Evolutionary conservation across 495 filamentous ascomycete genomes (phyloP).

Genomic region (Tetracladium setigerum): DNA sequence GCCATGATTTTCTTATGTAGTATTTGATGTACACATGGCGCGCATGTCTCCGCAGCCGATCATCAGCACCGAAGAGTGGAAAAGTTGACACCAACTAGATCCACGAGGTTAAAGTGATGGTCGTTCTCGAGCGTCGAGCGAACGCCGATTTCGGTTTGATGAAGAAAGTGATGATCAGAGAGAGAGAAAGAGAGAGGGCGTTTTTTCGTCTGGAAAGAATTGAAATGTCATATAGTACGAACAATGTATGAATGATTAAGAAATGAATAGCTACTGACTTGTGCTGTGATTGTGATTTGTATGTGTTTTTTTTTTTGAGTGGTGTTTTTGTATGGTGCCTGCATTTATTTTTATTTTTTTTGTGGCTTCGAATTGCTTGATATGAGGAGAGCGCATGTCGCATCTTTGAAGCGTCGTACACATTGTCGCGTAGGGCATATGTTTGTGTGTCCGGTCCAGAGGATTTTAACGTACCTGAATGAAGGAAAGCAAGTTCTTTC

Average conservation of each 20-base stretch:
- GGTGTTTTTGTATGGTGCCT: too few species aligned
- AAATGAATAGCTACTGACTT: neutral
- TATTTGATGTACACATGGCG: slow-evolving; percentile 18
- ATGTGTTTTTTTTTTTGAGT: too few species aligned
- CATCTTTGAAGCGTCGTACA: too few species aligned
- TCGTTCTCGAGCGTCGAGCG: slow-evolving; percentile 50
- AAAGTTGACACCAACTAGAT: slow-evolving; percentile 21
- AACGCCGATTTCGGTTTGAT: slow-evolving; percentile 23
- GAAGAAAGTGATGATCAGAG: neutral
- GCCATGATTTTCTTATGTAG: slow-evolving; percentile 20
- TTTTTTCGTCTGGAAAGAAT: slow-evolving; percentile 9
- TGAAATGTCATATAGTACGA: slow-evolving; percentile 19
- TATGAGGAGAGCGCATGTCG: too few species aligned
- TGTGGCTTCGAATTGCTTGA: too few species aligned
- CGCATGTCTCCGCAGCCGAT: slow-evolving; percentile 42
- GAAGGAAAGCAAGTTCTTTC: too few species aligned
- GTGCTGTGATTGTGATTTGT: too few species aligned
- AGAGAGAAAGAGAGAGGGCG: neutral
- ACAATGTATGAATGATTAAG: slow-evolving; percentile 16
- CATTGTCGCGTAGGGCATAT: too few species aligned
- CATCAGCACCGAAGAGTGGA: slow-evolving; percentile 53
- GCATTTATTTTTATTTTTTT: too few species aligned
- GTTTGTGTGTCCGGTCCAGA: too few species aligned
- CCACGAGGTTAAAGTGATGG: slow-evolving; percentile 57
- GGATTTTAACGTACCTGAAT: too few species aligned